Percentiles rank a stretch among this genome's conserved stretches.
These are phyloP conservation scores for Microthlaspi erraticum DNA, from an alignment of 345 rosid species.

Conservation along the genomic window DNA sequence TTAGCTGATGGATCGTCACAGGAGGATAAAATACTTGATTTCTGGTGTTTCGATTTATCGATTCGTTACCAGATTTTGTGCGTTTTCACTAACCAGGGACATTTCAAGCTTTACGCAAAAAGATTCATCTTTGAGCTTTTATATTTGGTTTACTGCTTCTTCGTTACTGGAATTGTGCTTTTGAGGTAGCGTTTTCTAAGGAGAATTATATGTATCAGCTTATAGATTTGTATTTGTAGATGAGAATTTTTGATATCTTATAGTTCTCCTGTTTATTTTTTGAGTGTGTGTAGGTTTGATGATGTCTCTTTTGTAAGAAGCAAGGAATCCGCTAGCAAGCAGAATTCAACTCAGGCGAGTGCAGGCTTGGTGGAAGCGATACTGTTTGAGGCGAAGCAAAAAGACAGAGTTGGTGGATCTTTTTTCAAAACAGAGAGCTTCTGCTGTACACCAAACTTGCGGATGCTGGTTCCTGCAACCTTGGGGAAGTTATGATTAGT, in stretches of 20 bases:
- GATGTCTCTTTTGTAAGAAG: constrained; percentile 67
- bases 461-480: constrained; percentile 54
- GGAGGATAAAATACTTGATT: no score
- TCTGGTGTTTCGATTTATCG: no score
- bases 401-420: constrained; percentile 69
- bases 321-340: constrained; percentile 58
- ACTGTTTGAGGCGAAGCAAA: constrained; percentile 69
- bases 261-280: no score
- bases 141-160: neutral
- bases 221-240: neutral
- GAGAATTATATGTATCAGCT: neutral
- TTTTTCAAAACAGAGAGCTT: constrained; percentile 53
- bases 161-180: neutral
- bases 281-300: constrained; percentile 58
- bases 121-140: neutral
- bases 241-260: neutral
- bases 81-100: neutral
- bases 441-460: constrained; percentile 66
- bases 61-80: neutral
- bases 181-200: neutral
- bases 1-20: no score
- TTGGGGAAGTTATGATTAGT: constrained; percentile 76
- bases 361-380: constrained; percentile 83
- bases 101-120: neutral
- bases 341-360: constrained; percentile 55